Evolutionary conservation across 768 basidiomycete species (phyloP).

Genomic region (Auricularia heimuer): DNA sequence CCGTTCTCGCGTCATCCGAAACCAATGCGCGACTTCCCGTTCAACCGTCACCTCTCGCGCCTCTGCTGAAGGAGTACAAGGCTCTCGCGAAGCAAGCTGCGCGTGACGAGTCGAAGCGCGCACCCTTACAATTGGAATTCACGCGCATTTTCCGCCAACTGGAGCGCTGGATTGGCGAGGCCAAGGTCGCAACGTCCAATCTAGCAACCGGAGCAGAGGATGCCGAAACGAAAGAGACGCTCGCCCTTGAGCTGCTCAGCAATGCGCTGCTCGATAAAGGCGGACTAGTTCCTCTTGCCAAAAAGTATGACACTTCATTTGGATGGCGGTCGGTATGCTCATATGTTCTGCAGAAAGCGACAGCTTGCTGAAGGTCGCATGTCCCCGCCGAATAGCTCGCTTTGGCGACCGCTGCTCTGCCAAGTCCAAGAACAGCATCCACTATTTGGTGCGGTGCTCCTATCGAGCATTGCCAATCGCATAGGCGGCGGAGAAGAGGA

Average conservation of each 20-base stretch:
- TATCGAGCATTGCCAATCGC: constrained; percentile 27
- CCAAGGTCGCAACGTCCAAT: constrained; percentile 42
- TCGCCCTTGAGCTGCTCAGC: constrained; percentile 60
- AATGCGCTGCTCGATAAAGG: constrained; percentile 61
- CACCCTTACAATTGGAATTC: constrained; percentile 41
- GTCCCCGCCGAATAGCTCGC: constrained; percentile 36
- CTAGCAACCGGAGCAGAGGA: constrained; percentile 22
- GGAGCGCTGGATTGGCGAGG: constrained; percentile 74
- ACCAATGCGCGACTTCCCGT: constrained; percentile 17
- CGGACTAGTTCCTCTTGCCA: constrained; percentile 70
- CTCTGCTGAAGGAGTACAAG: constrained; percentile 70
- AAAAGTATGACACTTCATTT: constrained; percentile 42
- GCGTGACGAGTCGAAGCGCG: constrained; percentile 53
- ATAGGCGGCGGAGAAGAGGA: constrained; percentile 8
- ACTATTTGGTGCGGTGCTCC: constrained; percentile 41
- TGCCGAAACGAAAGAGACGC: constrained; percentile 46
- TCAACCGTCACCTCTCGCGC: constrained; percentile 46
- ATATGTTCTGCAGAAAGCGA: constrained; percentile 41
- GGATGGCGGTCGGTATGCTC: too few relatives aligned
- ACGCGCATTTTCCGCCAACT: constrained; percentile 44
- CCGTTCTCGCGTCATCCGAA: constrained; percentile 47
- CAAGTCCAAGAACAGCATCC: constrained; percentile 50
- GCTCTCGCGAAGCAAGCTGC: constrained; percentile 46
- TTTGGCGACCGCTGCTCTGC: constrained; percentile 59
- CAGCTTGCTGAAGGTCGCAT: constrained; percentile 31